A percentile compares a stretch with the other conserved stretches of the same genome.
These are phyloP conservation scores for Daedaleopsis nitida DNA, from an alignment of 768 basidiomycete species.

Conservation along the genomic window DNA sequence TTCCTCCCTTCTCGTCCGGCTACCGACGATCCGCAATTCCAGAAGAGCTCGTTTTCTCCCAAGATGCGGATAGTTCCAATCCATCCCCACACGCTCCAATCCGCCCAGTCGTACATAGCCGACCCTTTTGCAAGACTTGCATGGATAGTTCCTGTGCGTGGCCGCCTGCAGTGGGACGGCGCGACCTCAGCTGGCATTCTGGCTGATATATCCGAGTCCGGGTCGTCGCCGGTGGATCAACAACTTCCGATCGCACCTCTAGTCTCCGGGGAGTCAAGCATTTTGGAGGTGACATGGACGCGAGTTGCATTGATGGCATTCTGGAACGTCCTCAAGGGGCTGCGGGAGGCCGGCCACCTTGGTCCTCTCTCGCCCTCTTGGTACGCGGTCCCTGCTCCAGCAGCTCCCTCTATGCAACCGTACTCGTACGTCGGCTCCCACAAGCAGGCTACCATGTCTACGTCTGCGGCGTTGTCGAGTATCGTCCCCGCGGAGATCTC, in stretches of 20 bases:
- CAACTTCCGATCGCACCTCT: neutral
- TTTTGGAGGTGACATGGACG: conserved; percentile 17
- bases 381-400: neutral
- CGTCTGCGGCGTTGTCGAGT: neutral
- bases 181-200: conserved; percentile 14
- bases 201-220: neutral
- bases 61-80: neutral
- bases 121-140: conserved; percentile 12
- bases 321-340: conserved; percentile 17
- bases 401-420: neutral
- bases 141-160: conserved; percentile 25
- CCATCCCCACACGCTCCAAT: conserved; percentile 6
- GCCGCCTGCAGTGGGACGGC: conserved; percentile 14
- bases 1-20: neutral
- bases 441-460: neutral
- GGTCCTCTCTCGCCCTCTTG: conserved; percentile 22
- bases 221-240: neutral
- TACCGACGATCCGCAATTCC: neutral
- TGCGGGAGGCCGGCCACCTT: conserved; percentile 10
- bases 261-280: too few relatives aligned
- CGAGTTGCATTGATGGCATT: conserved; percentile 7
- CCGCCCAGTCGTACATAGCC: neutral
- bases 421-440: conserved; percentile 11
- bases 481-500: too few relatives aligned
- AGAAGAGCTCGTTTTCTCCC: neutral